Conservation (phyloP, 345 rosid genomes). For the Melaleuca alternifolia region DNA sequence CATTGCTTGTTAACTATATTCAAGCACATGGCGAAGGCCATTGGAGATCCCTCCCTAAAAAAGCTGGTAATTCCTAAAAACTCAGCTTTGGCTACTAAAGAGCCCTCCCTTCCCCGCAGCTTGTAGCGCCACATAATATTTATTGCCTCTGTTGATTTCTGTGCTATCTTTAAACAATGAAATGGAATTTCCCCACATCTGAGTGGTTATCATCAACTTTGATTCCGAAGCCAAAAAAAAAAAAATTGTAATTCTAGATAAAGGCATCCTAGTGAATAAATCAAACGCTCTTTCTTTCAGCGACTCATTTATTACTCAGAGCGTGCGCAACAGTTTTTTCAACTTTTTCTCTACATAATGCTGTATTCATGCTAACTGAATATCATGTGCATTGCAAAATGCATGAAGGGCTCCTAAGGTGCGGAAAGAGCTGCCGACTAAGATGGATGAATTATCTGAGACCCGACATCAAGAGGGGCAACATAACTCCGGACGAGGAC, state of each 20-base stretch:
- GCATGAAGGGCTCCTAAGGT: slow-evolving; percentile 34
- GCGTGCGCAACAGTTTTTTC: background rate
- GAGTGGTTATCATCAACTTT: background rate
- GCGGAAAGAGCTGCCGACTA: slow-evolving; percentile 49
- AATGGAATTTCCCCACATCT: background rate
- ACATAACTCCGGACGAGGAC: slow-evolving; percentile 37
- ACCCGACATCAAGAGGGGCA: slow-evolving; percentile 52
- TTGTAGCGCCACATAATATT: background rate
- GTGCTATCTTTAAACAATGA: background rate
- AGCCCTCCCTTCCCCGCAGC: background rate
- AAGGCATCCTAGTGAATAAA: background rate
- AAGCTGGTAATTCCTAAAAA: slow-evolving; percentile 26
- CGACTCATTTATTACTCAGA: background rate
- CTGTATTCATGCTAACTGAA: background rate
- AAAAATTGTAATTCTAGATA: background rate
- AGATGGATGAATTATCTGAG: slow-evolving; percentile 61
- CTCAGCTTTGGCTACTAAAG: background rate
- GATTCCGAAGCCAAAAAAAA: background rate
- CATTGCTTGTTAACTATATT: slow-evolving; percentile 36
- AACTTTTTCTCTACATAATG: background rate
- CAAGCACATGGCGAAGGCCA: slow-evolving; percentile 50
- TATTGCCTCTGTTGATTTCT: background rate
- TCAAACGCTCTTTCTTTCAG: background rate
- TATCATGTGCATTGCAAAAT: background rate
- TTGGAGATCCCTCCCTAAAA: slow-evolving; percentile 47